Evolutionary conservation across 108 stramenopile genomes (phyloP).

Genomic region (Fistulifera pelliculosa): DNA sequence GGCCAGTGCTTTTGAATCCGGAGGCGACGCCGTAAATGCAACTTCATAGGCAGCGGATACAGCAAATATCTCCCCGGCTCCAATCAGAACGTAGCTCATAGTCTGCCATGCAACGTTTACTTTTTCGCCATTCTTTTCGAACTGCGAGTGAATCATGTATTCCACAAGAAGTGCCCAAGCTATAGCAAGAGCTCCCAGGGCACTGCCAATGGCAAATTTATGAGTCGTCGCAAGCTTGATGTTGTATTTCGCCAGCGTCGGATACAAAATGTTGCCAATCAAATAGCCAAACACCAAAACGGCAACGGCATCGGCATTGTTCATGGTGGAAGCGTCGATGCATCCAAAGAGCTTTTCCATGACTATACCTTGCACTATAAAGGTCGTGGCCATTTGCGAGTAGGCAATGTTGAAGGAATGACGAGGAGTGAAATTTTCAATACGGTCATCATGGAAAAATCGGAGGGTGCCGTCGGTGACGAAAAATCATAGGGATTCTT

Average conservation of each 20-base stretch:
- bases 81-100: slow-evolving; percentile 69
- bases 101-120: slow-evolving; percentile 75
- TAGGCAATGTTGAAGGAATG: slow-evolving; percentile 84
- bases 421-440: slow-evolving; percentile 41
- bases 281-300: slow-evolving; percentile 67
- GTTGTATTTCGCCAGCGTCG: slow-evolving; percentile 39
- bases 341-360: slow-evolving; percentile 61
- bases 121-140: slow-evolving; percentile 35
- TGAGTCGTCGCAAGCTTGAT: slow-evolving; percentile 70
- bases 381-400: slow-evolving; percentile 80
- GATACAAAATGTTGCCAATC: slow-evolving; percentile 56
- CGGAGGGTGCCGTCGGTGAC: neutral
- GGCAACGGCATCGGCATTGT: slow-evolving; percentile 63
- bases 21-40: slow-evolving; percentile 70
- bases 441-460: slow-evolving; percentile 18
- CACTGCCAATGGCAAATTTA: slow-evolving; percentile 79
- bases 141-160: slow-evolving; percentile 51
- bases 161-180: slow-evolving; percentile 64
- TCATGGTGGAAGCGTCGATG: slow-evolving; percentile 74
- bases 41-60: slow-evolving; percentile 79
- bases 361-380: slow-evolving; percentile 76
- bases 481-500: neutral
- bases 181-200: slow-evolving; percentile 55
- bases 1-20: slow-evolving; percentile 63
- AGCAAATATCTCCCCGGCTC: slow-evolving; percentile 80